phyloP scores from a whole-genome alignment of 2,329 filamentous ascomycete species.

The Pyricularia pennisetigena region DNA sequence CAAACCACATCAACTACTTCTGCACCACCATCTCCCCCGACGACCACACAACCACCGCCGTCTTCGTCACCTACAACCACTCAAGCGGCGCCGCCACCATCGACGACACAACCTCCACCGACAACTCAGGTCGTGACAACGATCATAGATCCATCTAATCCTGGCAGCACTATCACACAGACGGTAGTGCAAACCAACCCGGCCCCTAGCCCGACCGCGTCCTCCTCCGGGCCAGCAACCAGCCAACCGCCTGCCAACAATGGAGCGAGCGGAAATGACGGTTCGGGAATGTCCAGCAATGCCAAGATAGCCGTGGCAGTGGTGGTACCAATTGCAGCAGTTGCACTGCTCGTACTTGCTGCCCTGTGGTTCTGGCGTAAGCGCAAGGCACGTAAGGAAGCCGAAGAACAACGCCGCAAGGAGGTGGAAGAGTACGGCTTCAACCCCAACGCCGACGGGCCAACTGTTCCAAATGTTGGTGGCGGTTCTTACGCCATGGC shows the following conservation, averaged over 20 bases:
- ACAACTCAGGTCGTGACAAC: constrained; percentile 27
- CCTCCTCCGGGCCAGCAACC: constrained; percentile 12
- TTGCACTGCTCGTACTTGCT: constrained; percentile 68
- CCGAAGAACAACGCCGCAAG: constrained; percentile 82
- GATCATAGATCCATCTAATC: constrained; percentile 27
- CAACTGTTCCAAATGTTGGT: constrained; percentile 50
- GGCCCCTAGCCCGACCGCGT: constrained; percentile 10
- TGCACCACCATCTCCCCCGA: constrained; percentile 8
- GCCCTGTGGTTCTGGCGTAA: constrained; percentile 81
- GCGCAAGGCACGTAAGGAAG: constrained; percentile 74
- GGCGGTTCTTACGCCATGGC: constrained; percentile 63
- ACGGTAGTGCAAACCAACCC: constrained; percentile 12
- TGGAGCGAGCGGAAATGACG: constrained; percentile 16
- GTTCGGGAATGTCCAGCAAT: constrained; percentile 43
- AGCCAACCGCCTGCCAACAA: constrained; percentile 10
- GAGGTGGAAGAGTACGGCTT: constrained; percentile 96
- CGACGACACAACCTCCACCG: constrained; percentile 10
- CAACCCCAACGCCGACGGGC: constrained; percentile 86
- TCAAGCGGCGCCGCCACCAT: constrained; percentile 9
- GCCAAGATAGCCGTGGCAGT: constrained; percentile 87
- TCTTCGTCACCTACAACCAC: constrained; percentile 10
- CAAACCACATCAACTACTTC: constrained; percentile 8
- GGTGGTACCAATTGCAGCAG: constrained; percentile 82
- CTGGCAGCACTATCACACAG: constrained; percentile 6
- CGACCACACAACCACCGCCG: constrained; percentile 10